Percentiles rank a stretch among this genome's conserved stretches.
Evolutionary conservation across 441 rosid genomes (phyloP).

Genomic region (Croton laevigatus): DNA sequence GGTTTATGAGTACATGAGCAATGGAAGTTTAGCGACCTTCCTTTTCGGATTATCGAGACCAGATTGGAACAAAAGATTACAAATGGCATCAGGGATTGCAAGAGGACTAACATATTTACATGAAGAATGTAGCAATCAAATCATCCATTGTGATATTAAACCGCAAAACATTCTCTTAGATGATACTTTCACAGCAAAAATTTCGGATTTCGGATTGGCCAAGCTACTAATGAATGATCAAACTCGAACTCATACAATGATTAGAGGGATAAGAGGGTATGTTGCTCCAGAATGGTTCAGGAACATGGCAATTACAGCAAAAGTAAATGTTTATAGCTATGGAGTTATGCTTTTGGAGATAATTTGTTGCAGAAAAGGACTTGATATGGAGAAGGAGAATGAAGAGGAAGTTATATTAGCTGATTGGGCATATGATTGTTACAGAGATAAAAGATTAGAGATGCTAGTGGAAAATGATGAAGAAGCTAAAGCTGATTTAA

Average conservation of each 20-base stretch:
- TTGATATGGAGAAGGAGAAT: neutral
- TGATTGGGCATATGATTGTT: slow-evolving; percentile 24
- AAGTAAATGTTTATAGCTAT: slow-evolving; percentile 36
- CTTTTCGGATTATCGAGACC: slow-evolving; percentile 23
- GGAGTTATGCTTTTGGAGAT: slow-evolving; percentile 33
- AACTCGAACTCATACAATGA: slow-evolving; percentile 20
- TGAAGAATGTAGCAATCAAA: slow-evolving; percentile 30
- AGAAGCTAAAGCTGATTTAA: slow-evolving; percentile 16
- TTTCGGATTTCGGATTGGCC: slow-evolving; percentile 30
- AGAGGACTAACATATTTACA: slow-evolving; percentile 31
- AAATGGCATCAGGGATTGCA: slow-evolving; percentile 21
- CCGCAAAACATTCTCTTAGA: slow-evolving; percentile 34
- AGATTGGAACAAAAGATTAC: slow-evolving; percentile 21
- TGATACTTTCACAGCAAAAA: slow-evolving; percentile 18
- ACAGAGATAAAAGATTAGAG: neutral
- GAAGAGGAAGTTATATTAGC: slow-evolving; percentile 10
- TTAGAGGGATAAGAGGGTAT: slow-evolving; percentile 29
- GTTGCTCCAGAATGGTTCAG: slow-evolving; percentile 36
- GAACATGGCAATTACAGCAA: slow-evolving; percentile 25
- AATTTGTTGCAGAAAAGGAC: slow-evolving; percentile 23
- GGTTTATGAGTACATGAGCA: slow-evolving; percentile 25
- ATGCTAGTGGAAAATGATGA: slow-evolving; percentile 19
- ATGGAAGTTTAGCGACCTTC: slow-evolving; percentile 23
- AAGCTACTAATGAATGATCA: slow-evolving; percentile 23
- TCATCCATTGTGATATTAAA: slow-evolving; percentile 29